Base-by-base conservation (phyloP, 257 asterid genomes). In the Jacaranda copaia region DNA sequence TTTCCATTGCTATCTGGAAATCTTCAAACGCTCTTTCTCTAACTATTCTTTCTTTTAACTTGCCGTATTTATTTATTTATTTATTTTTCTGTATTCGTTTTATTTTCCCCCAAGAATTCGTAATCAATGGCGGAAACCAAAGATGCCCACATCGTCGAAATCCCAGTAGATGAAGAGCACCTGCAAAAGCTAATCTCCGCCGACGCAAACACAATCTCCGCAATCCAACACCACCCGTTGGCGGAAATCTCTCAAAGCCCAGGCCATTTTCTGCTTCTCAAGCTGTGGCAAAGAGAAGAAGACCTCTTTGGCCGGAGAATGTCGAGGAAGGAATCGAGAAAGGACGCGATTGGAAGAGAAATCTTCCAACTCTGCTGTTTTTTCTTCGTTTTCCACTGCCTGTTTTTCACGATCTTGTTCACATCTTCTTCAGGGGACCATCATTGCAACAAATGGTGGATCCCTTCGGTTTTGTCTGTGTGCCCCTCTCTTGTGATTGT, bases 281-380 rank as follows among this genome's bases (percentile, higher is more conserved):
- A 96, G 88, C 98, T 96, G 45, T 88, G 93, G 96, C 99, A 96
- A 68, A 76, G 97, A 57, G 96, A 90, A 57, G 99, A 93, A 51
- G 87, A 91, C 4, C 83, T 93, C 56, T 82, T 77, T 63, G 81
- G 91, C 72, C 85, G 96, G 25, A 69, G 88, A 70, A 82, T 89
- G 18, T 84, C 90, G 13, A 55, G 85, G 5, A 96, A 85, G 81
- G 99, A 96, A 73, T 69, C 92, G 3, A 56, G 97, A 70, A 82
- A 86, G 65, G 97, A 89, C 77, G 35, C 87, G 3, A 83, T 90
- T 65, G 64, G 84, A 9, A 52, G 90, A 13, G 97, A 96, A 52
- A 86, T 93, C 72, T 96, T 96, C 84, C 97, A 89, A 5, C 87
- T 96, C 73, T 90, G 97, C 78, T 88, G 89, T 45, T 91, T 81